These are phyloP conservation scores for Cerioporus squamosus DNA, from an alignment of 1,284 basidiomycete species.

Conservation along the genomic window DNA sequence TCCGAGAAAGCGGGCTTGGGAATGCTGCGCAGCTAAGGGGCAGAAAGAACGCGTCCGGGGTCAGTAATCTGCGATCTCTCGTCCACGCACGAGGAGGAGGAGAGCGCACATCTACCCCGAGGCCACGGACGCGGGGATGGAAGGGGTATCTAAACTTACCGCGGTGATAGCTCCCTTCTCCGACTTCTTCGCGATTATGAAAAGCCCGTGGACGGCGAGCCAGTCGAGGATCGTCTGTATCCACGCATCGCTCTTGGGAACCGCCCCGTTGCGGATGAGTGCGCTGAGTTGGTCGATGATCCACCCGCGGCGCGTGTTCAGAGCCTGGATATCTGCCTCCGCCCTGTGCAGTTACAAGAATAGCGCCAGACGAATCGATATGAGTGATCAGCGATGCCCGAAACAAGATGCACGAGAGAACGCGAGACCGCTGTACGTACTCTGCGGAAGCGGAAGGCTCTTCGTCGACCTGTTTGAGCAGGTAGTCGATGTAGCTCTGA, in stretches of 20 bases:
- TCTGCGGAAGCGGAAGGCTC: slow-evolving; percentile 41
- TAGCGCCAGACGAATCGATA: slow-evolving; percentile 3
- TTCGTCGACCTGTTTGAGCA: slow-evolving; percentile 68
- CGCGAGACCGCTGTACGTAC: slow-evolving; percentile 38
- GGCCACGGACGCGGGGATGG: background rate
- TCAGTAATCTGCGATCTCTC: slow-evolving; percentile 16
- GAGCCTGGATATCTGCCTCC: slow-evolving; percentile 47
- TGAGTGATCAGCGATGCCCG: slow-evolving; percentile 12
- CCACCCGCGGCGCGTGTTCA: slow-evolving; percentile 74
- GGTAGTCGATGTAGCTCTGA: slow-evolving; percentile 75
- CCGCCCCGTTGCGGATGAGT: slow-evolving; percentile 78
- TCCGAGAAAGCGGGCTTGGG: slow-evolving; percentile 80
- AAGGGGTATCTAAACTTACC: slow-evolving; percentile 46
- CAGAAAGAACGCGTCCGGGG: slow-evolving; percentile 2
- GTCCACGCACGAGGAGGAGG: background rate
- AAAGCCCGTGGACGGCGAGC: slow-evolving; percentile 84
- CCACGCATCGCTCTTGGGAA: slow-evolving; percentile 86
- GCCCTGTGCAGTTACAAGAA: slow-evolving; percentile 31
- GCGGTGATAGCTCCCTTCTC: slow-evolving; percentile 65
- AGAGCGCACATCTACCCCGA: background rate
- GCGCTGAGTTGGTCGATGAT: slow-evolving; percentile 86
- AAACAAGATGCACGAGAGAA: slow-evolving; percentile 6
- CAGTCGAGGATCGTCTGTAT: slow-evolving; percentile 80
- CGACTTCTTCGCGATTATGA: slow-evolving; percentile 75
- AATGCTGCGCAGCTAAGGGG: slow-evolving; percentile 56